Percentiles rank a stretch among this genome's conserved stretches.
Conservation (phyloP, 2,329 filamentous ascomycete genomes). For the Cladophialophora bantiana region DNA sequence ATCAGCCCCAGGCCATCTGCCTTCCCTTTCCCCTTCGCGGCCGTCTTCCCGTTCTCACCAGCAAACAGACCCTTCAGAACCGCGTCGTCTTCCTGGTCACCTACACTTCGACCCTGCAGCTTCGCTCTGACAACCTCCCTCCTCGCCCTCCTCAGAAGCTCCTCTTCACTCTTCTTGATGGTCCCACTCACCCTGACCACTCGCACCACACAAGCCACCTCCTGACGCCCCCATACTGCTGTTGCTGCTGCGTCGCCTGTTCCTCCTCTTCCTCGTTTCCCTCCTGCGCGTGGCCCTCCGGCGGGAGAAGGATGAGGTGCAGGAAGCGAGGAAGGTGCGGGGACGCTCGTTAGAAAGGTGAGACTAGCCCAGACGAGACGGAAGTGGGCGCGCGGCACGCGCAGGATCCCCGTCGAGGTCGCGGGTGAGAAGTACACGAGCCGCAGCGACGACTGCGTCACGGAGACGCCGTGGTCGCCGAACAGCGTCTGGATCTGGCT, state of each 20-base stretch:
- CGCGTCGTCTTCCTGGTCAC: slow-evolving; percentile 7
- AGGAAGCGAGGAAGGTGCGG: slow-evolving; percentile 39
- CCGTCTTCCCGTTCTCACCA: background rate
- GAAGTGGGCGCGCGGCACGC: slow-evolving; percentile 81
- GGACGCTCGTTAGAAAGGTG: slow-evolving; percentile 77
- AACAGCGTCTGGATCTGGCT: slow-evolving; percentile 75
- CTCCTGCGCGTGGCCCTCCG: background rate
- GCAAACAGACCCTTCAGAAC: slow-evolving; percentile 14
- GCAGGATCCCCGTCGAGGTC: slow-evolving; percentile 93
- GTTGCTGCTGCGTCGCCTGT: background rate
- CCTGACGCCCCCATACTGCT: slow-evolving; percentile 22
- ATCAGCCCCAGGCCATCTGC: background rate
- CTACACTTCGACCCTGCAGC: slow-evolving; percentile 28
- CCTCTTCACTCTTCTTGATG: slow-evolving; percentile 89
- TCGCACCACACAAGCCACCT: slow-evolving; percentile 73
- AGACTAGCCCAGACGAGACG: slow-evolving; percentile 89
- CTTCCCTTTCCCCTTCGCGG: slow-evolving; percentile 8
- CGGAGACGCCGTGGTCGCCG: slow-evolving; percentile 80
- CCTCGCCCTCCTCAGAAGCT: slow-evolving; percentile 80
- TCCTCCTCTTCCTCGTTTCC: background rate
- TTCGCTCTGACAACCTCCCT: slow-evolving; percentile 65
- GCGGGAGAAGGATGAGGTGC: background rate
- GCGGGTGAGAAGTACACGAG: slow-evolving; percentile 92
- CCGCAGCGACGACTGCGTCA: slow-evolving; percentile 49
- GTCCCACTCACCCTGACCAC: slow-evolving; percentile 91